Evolutionary conservation across 805 yeast species (phyloP).

Genomic region (Zygosaccharomyces pseudorouxii): DNA sequence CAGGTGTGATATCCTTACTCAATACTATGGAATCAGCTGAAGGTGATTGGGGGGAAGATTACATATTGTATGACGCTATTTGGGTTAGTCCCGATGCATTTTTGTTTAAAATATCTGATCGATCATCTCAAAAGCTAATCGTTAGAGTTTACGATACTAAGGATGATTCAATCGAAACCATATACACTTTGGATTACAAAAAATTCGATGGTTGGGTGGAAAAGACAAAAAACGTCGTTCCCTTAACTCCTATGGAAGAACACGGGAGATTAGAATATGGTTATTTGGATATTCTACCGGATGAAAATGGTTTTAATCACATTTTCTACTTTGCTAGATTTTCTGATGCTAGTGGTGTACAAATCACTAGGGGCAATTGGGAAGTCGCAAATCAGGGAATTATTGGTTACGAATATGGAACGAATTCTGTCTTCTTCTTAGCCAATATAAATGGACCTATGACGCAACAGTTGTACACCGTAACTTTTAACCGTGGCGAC

Average conservation of each 20-base stretch:
- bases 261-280: slow-evolving; percentile 41
- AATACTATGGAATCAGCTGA: slow-evolving; percentile 15
- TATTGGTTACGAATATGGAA: slow-evolving; percentile 44
- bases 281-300: slow-evolving; percentile 58
- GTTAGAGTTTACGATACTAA: slow-evolving; percentile 42
- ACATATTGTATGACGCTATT: slow-evolving; percentile 55
- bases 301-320: slow-evolving; percentile 52
- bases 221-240: slow-evolving; percentile 41
- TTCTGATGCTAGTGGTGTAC: slow-evolving; percentile 37
- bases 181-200: slow-evolving; percentile 43
- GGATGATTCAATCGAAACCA: slow-evolving; percentile 32
- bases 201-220: slow-evolving; percentile 57
- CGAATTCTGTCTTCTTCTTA: slow-evolving; percentile 47
- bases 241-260: slow-evolving; percentile 37
- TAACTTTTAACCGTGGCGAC: slow-evolving; percentile 34
- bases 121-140: slow-evolving; percentile 54
- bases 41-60: slow-evolving; percentile 36
- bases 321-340: slow-evolving; percentile 54
- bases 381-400: slow-evolving; percentile 47
- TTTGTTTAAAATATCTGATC: slow-evolving; percentile 56
- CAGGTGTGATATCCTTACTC: slow-evolving; percentile 23
- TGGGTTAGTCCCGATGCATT: slow-evolving; percentile 53
- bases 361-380: slow-evolving; percentile 46
- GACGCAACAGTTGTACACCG: slow-evolving; percentile 56
- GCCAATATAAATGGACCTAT: slow-evolving; percentile 45